Evolutionary conservation across 2,329 filamentous ascomycete species (phyloP).

Genomic region (Xylaria sp.): DNA sequence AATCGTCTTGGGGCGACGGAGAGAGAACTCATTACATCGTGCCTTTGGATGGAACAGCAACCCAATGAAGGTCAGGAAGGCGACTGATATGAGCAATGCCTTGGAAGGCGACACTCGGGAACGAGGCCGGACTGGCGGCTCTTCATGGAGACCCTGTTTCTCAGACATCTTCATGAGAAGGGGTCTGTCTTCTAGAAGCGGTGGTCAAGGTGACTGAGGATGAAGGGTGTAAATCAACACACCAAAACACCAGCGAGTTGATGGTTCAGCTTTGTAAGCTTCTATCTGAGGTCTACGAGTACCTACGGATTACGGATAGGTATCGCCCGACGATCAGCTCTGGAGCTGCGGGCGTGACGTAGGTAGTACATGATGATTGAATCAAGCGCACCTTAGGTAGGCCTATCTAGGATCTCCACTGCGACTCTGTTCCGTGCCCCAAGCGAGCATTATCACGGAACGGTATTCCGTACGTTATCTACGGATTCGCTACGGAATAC

Average conservation of each 20-base stretch:
- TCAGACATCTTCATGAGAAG: slow-evolving; percentile 12
- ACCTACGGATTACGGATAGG: too few species aligned
- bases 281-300: too few species aligned
- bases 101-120: slow-evolving; percentile 17
- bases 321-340: not conserved
- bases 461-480: too few species aligned
- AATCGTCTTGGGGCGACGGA: slow-evolving; percentile 32
- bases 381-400: not conserved
- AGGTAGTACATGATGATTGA: not conserved
- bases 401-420: not conserved
- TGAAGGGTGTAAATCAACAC: not conserved
- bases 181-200: not conserved
- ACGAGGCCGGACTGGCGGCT: slow-evolving; percentile 11
- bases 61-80: slow-evolving; percentile 23
- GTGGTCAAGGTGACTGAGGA: not conserved
- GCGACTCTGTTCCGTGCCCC: not conserved
- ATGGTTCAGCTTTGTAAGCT: not conserved
- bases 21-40: slow-evolving; percentile 23
- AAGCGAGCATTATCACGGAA: too few species aligned
- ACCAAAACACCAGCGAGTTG: not conserved
- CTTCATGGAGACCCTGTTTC: slow-evolving; percentile 10
- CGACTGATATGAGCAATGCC: slow-evolving; percentile 17
- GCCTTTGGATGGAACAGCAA: slow-evolving; percentile 24
- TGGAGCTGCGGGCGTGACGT: too few species aligned
- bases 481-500: too few species aligned